Base-by-base conservation (phyloP, 2,329 filamentous ascomycete genomes). In the Fusarium pseudoanthophilum region DNA sequence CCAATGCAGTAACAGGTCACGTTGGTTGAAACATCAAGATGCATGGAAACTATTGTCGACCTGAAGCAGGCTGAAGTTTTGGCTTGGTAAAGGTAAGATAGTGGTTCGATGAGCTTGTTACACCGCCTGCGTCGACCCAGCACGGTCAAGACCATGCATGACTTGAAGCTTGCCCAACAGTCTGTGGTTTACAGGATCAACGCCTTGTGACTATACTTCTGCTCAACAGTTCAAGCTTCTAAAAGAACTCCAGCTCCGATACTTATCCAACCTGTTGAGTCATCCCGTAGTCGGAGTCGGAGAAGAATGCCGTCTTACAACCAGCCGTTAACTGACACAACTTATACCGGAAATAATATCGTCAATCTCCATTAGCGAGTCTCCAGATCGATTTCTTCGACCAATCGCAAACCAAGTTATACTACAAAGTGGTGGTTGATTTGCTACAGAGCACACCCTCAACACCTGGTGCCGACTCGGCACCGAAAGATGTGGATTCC, bases 381-480 rank as follows among this genome's bases (percentile, higher is more conserved):
- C 34, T 32, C 20, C 48, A 30, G 26, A 30, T 21, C 18, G 8
- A 36, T 5, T 20, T 21, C 14, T 56, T 15, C 28, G 11, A 8
- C 64, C 65, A 68, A 68, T 68, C 26, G 36, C 16, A 11, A 13
- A 18, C 5, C 42, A 39, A 21, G 5, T 34, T 16, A 36, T 63
- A 2, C 15, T 48, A 16, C 37, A 49, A 14, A 46, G 7, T 56
- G 30, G 20, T n/a, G 42, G 63, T 37, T 48, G n/a, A 24, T 51
- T 43, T 43, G 51, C 37, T 58, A 7, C 6, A 59, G 48, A 52
- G 43, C 63, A 45, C 43, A 53, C 48, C 40, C 28, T 46, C 52
- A 24, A 30, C 48, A 20, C 13, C 26, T 37, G 55, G 21, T 34
- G 71, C 71, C 71, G 71, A 74, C 15, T 73, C 71, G 71, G 71